Conservation (phyloP, 2,329 filamentous ascomycete genomes). For the Endoconidiophora laricicola region DNA sequence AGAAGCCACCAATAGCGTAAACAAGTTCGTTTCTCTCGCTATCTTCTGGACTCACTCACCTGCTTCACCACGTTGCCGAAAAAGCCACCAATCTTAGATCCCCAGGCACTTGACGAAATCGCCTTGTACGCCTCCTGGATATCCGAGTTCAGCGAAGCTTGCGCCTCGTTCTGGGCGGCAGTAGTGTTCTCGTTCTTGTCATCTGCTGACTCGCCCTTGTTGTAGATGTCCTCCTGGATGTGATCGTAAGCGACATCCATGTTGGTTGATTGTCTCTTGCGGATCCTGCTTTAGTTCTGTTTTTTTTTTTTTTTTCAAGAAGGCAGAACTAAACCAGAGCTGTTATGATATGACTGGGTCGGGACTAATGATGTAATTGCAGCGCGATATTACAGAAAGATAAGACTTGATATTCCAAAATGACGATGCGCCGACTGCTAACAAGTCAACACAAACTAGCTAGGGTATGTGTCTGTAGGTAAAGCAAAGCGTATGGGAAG, state of each 20-base stretch:
- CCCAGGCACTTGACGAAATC: slow-evolving; percentile 84
- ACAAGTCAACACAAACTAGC: no score
- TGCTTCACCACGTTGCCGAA: slow-evolving; percentile 88
- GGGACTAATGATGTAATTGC: no score
- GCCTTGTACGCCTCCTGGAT: slow-evolving; percentile 92
- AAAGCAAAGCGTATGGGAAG: no score
- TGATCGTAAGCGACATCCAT: slow-evolving; percentile 99
- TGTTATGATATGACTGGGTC: no score
- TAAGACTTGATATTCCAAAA: no score
- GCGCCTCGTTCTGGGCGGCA: slow-evolving; percentile 20
- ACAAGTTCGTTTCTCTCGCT: no score
- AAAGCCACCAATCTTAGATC: slow-evolving; percentile 70
- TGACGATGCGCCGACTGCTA: no score
- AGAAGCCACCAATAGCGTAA: not conserved
- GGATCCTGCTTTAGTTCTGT: no score
- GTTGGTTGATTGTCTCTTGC: slow-evolving; percentile 10
- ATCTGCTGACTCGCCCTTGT: slow-evolving; percentile 32
- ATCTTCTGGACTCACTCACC: slow-evolving; percentile 28
- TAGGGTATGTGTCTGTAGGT: no score
- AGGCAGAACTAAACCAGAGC: no score
- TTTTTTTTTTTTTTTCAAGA: no score
- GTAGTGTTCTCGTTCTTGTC: slow-evolving; percentile 21
- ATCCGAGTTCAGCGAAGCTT: slow-evolving; percentile 60
- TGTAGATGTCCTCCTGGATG: slow-evolving; percentile 68
- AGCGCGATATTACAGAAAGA: no score